Evolutionary conservation across 2,329 filamentous ascomycete genomes (phyloP), one percentile per base, ranked within the genome.

Genomic region (Aureobasidium subglaciale): DNA sequence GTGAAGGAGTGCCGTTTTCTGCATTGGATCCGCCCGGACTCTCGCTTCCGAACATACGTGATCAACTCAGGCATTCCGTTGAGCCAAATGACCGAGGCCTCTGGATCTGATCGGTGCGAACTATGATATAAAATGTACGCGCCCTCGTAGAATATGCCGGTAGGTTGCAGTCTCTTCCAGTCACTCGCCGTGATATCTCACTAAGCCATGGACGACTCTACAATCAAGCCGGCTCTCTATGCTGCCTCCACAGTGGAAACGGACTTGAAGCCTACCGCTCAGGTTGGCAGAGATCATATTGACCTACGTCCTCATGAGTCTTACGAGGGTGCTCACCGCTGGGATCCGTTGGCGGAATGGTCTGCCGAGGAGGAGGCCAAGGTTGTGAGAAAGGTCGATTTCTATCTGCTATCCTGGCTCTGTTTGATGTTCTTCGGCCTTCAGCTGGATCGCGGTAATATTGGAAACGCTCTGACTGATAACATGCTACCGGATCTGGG

Each of bases 401-500:
- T 56, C 11, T 56, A 52, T 20, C 56, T 61, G 9, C 53, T 59
- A 1, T 48, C 46, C 4, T 59, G 42, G 32, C 20, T 59, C 13
- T 59, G 59, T 29, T 15, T 61, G 13, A 61, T 61, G 53, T 46
- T 61, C 32, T 35, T 59, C 9, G 55, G 56, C 1, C 34, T 59
- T 3, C 56, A 58, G 25, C 50, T 59, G 10, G 59, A 61, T 34
- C 16, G 58, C 5, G 56, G 56, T 11, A 61, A 61, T n/a, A 54
- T 61, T 1, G 46, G 27, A 10, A 59, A 61, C 32, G 59, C 59
- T 13, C 16, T 61, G 46, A 59, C 59, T 7, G 59, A 61, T 22
- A 58, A 59, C n/a, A 22, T 61, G 2, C 56, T 61, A 15, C 34
- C 34, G 4, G 54, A 61, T 40, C 18, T 59, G 7, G 42, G 42